Percentiles rank a stretch among this genome's conserved stretches.
Evolutionary conservation across 176 grass and related monocot genomes (phyloP).

Genomic region (Oryza nivara): DNA sequence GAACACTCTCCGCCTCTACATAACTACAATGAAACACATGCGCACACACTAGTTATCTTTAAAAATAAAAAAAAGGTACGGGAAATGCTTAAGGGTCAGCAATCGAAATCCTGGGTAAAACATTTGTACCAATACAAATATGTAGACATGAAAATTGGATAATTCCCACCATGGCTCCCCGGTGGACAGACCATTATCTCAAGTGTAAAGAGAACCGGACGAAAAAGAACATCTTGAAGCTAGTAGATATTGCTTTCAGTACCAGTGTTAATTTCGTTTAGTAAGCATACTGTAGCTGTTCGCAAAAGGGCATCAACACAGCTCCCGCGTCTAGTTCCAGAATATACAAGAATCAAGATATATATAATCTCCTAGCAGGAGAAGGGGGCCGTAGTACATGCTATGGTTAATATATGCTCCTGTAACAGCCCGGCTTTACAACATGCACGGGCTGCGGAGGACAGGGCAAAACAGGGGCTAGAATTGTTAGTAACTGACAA

Average conservation of each 20-base stretch:
- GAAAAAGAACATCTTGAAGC: background rate
- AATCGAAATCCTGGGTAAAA: too few relatives aligned
- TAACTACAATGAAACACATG: too few relatives aligned
- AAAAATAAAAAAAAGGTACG: too few relatives aligned
- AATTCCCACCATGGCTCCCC: too few relatives aligned
- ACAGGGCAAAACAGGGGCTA: background rate
- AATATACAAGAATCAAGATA: constrained; percentile 28
- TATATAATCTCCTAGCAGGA: constrained; percentile 20
- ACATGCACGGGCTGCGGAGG: background rate
- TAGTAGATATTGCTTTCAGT: background rate
- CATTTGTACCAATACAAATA: too few relatives aligned
- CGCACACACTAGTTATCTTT: too few relatives aligned
- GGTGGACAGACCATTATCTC: background rate
- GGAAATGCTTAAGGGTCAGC: too few relatives aligned
- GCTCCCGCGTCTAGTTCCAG: background rate
- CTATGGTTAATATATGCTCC: constrained; percentile 23
- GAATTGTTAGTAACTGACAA: constrained; percentile 28
- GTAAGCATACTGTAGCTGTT: background rate
- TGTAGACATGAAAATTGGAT: too few relatives aligned
- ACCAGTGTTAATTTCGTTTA: background rate
- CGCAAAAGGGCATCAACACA: constrained; percentile 11
- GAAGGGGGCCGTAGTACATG: background rate
- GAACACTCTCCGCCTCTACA: too few relatives aligned
- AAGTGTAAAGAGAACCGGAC: background rate
- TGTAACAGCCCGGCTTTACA: constrained; percentile 3